Conservation (phyloP, 108 stramenopile species). For the Pseudonitzschia pungens region DNA sequence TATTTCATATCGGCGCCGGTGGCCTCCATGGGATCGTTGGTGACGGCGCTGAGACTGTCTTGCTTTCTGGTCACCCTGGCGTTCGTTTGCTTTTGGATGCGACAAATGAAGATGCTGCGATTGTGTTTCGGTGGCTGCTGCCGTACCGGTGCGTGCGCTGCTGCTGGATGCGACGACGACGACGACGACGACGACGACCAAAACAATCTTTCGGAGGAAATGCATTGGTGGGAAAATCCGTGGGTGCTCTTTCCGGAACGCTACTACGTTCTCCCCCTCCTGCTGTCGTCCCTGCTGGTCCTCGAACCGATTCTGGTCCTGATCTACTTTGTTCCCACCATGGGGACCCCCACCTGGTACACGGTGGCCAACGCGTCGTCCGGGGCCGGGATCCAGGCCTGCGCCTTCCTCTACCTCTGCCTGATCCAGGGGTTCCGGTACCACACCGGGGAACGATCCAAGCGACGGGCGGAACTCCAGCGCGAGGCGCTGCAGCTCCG, state of each 20-base stretch:
- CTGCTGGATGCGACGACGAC: no score
- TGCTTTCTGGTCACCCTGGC: conserved; percentile 45
- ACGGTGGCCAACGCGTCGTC: conserved; percentile 55
- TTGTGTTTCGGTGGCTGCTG: not conserved
- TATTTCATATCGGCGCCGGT: conserved; percentile 39
- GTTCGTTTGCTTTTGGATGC: conserved; percentile 63
- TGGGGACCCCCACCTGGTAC: conserved; percentile 43
- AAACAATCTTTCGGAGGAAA: conserved; percentile 4
- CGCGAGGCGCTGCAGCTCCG: conserved; percentile 59
- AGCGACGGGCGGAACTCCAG: conserved; percentile 63
- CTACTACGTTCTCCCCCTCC: conserved; percentile 61
- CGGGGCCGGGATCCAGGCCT: conserved; percentile 70
- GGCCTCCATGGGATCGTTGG: conserved; percentile 36
- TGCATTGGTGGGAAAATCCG: conserved; percentile 72
- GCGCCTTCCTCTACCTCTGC: conserved; percentile 70
- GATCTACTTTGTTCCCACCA: conserved; percentile 47
- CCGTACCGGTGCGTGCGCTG: not conserved
- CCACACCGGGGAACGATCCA: conserved; percentile 63
- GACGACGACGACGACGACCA: not conserved
- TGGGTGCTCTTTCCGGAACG: conserved; percentile 81
- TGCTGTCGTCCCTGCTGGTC: conserved; percentile 60
- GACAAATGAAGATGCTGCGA: conserved; percentile 47
- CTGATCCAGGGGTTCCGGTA: conserved; percentile 77
- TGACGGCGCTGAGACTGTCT: conserved; percentile 43
- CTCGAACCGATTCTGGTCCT: conserved; percentile 70